These are phyloP conservation scores for Penicillium silybi DNA, from an alignment of 495 filamentous ascomycete species.

Conservation along the genomic window DNA sequence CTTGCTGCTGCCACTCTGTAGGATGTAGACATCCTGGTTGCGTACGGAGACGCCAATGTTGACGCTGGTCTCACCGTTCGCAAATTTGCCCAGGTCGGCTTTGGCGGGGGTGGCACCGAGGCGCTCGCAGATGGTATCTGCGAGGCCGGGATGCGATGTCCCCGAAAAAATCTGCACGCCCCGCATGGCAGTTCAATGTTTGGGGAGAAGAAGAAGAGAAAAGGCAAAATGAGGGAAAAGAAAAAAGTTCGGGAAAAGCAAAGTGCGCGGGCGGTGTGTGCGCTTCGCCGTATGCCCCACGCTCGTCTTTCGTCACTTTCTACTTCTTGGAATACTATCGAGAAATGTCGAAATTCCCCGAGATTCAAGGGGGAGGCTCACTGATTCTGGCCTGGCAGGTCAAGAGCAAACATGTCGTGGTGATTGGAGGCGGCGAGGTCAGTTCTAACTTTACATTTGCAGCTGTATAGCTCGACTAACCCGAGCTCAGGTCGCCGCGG, in stretches of 20 bases:
- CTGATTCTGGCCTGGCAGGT: constrained; percentile 94
- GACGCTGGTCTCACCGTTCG: constrained; percentile 94
- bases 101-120: constrained; percentile 63
- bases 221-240: constrained; percentile 6
- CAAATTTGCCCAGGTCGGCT: constrained; percentile 65
- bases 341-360: constrained; percentile 61
- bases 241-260: constrained; percentile 16
- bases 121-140: constrained; percentile 68
- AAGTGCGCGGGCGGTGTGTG: constrained; percentile 12
- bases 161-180: constrained; percentile 68
- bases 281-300: constrained; percentile 21
- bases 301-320: not conserved
- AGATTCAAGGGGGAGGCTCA: constrained; percentile 83
- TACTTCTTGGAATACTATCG: not conserved
- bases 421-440: constrained; percentile 93
- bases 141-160: constrained; percentile 63
- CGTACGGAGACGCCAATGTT: constrained; percentile 89
- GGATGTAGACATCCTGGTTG: constrained; percentile 97
- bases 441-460: constrained; percentile 4
- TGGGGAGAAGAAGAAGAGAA: constrained; percentile 10
- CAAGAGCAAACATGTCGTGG: constrained; percentile 73
- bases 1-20: constrained; percentile 93
- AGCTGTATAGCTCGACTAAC: not conserved
- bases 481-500: constrained; percentile 74
- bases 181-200: constrained; percentile 47